These are phyloP conservation scores for Podila verticillata DNA, from an alignment of 192 early-diverging fungal species.

Conservation along the genomic window DNA sequence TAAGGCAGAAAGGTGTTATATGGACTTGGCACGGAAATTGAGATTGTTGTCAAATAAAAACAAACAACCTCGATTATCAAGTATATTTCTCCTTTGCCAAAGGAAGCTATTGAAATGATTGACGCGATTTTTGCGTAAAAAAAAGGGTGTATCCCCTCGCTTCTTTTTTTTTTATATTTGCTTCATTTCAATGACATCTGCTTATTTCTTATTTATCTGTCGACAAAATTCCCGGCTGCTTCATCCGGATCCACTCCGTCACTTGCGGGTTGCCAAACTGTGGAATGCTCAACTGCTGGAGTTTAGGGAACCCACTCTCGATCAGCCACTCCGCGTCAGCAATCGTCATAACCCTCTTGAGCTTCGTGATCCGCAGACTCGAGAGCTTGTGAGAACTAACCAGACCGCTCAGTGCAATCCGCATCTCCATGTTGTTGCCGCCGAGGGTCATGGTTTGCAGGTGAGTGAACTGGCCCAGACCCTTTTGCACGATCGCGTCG, in stretches of 20 bases:
- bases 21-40: too few species aligned
- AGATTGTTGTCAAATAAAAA: too few species aligned
- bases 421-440: constrained; percentile 18
- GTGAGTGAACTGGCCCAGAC: constrained; percentile 10
- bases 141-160: background rate
- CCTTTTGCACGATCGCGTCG: constrained; percentile 25
- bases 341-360: constrained; percentile 19
- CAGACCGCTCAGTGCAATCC: constrained; percentile 8
- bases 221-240: constrained; percentile 25
- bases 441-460: constrained; percentile 28
- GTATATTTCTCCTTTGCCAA: too few species aligned
- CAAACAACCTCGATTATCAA: too few species aligned
- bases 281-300: constrained; percentile 15
- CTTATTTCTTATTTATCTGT: constrained; percentile 10
- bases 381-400: background rate
- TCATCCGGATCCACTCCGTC: constrained; percentile 25
- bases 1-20: too few species aligned
- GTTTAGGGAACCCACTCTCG: constrained; percentile 17
- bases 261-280: constrained; percentile 18
- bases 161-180: too few species aligned
- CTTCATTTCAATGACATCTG: too few species aligned
- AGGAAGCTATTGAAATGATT: background rate
- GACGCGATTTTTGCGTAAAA: background rate
- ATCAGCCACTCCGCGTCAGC: constrained; percentile 32
- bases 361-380: constrained; percentile 26